phyloP scores from a whole-genome alignment of 345 rosid species.

The Leavenworthia alabamica region DNA sequence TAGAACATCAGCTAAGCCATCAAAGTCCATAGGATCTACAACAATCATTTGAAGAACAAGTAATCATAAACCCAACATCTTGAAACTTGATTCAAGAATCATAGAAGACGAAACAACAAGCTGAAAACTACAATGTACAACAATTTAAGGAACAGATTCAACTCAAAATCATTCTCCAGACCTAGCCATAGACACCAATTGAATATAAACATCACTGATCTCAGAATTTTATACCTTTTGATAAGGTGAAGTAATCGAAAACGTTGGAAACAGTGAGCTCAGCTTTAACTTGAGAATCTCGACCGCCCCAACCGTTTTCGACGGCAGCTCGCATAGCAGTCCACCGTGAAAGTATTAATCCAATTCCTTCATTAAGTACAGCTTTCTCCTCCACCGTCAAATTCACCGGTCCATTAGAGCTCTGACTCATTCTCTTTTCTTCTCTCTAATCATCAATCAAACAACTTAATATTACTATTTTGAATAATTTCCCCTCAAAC shows the following conservation, averaged over 20 bases:
- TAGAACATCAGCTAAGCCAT: conserved; percentile 57
- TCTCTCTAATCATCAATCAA: neutral
- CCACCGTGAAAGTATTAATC: conserved; percentile 59
- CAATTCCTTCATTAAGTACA: conserved; percentile 44
- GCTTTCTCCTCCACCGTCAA: conserved; percentile 14
- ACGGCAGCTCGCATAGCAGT: conserved; percentile 84
- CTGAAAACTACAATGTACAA: neutral
- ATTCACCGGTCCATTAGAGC: neutral
- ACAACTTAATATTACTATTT: neutral
- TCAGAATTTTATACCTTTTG: too few relatives aligned
- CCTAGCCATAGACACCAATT: too few relatives aligned
- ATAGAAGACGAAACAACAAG: too few relatives aligned
- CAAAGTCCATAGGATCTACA: conserved; percentile 63
- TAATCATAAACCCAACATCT: too few relatives aligned
- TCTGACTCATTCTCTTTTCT: conserved; percentile 9
- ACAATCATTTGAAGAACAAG: too few relatives aligned
- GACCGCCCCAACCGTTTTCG: conserved; percentile 89
- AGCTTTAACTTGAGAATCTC: conserved; percentile 44
- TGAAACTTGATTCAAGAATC: too few relatives aligned
- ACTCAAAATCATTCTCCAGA: too few relatives aligned
- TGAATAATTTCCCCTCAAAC: neutral
- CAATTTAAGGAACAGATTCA: neutral
- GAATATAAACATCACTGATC: too few relatives aligned
- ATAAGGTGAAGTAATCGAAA: conserved; percentile 46
- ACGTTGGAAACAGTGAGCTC: conserved; percentile 43